Evolutionary conservation across 352 stramenopile genomes (phyloP), one percentile per base, ranked within the genome.

Genomic region (Pythium phragmitis): DNA sequence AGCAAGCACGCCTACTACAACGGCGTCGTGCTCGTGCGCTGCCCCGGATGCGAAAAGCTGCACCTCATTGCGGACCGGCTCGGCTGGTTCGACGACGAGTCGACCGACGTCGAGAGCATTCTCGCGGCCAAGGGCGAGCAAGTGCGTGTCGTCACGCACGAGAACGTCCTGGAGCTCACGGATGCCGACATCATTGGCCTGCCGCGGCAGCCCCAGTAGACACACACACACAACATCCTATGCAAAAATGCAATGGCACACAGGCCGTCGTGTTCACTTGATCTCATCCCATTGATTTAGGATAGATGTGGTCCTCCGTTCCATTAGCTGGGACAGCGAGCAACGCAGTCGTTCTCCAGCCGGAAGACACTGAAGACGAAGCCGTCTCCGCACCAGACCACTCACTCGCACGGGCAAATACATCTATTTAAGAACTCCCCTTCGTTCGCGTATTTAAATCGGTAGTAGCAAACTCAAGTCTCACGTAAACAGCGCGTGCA

Each of bases 1-100:
- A 96, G 85, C 69, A 96, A 99, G 80, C 87, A 98, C 49, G 91
- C 96, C 4, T 99, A 99, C 81, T 82, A 96, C 66, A 89, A 98
- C 55, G 98, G 98, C 23, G 97, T 99, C 49, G 98, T 99, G 54
- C 74, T 99, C 52, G 96, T 99, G 34, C 84, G 91, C 43, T 99
- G 98, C 68, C 97, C 97, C 2, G 90, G 90, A 28, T 99, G 98
- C 79, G 69, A 99, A 70, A 99, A 99, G 72, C 74, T 98, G n/a
- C 98, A 99, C 78, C 77, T 99, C 8, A 97, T 99, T 60, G 97
- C 97, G 4, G 98, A 99, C 74, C 72, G 87, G 2, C 71, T 98
- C 28, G 92, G 94, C 52, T 98, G 86, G 82, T 98, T 98, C 54
- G 91, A 98, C 47, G 91, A 98, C 68, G 87, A 93, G 13, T 86